These are phyloP conservation scores for Irpex rosettiformis DNA, from an alignment of 1,284 basidiomycete genomes.

Conservation along the genomic window DNA sequence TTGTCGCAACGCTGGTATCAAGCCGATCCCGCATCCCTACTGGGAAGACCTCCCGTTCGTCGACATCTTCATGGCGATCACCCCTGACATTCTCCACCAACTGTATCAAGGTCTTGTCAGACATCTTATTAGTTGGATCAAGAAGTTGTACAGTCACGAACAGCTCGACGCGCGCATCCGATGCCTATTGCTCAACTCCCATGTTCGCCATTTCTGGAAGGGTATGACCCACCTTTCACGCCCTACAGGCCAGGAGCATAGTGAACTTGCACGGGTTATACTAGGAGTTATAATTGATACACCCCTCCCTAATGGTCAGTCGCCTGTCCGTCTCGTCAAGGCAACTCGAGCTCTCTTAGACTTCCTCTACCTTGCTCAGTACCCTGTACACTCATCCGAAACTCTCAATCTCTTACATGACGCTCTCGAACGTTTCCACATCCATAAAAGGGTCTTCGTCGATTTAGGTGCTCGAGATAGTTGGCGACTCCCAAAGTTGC, in stretches of 20 bases:
- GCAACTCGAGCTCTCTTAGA: conserved; percentile 23
- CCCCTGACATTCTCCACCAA: too few species aligned
- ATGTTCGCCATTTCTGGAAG: conserved; percentile 34
- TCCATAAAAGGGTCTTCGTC: conserved; percentile 29
- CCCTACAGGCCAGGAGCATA: too few species aligned
- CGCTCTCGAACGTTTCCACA: conserved; percentile 27
- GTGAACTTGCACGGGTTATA: too few species aligned
- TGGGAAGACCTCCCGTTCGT: conserved; percentile 32
- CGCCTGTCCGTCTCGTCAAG: too few species aligned
- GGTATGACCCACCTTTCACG: too few species aligned
- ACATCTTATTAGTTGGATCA: too few species aligned
- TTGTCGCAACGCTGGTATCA: conserved; percentile 1
- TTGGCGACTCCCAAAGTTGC: conserved; percentile 30
- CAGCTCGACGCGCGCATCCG: conserved; percentile 34
- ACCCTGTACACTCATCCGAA: conserved; percentile 21
- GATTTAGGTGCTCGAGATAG: too few species aligned
- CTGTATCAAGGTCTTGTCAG: too few species aligned
- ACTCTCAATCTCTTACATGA: conserved; percentile 22
- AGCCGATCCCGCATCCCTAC: conserved; percentile 28
- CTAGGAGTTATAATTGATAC: too few species aligned
- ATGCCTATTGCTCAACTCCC: conserved; percentile 32
- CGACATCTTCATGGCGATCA: conserved; percentile 33
- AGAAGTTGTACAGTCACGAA: conserved; percentile 20
- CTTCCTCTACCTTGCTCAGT: conserved; percentile 27
- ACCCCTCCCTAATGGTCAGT: too few species aligned